Conservation (phyloP, 257 asterid genomes). For the Lavandula angustifolia region DNA sequence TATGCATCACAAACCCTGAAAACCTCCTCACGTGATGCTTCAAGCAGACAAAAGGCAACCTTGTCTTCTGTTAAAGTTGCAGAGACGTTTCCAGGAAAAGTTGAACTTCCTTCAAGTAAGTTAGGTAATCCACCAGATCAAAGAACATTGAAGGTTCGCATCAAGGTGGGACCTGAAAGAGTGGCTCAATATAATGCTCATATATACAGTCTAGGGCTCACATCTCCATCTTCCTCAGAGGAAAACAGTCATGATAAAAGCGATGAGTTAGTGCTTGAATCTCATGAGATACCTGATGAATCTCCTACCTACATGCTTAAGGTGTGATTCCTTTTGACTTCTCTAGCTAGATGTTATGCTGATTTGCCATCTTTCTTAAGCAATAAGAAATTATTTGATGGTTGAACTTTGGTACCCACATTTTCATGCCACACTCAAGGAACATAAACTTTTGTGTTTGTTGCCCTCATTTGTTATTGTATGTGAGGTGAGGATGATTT, state of each 20-base stretch:
- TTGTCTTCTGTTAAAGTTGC: constrained; percentile 45
- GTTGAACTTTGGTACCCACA: constrained; percentile 4
- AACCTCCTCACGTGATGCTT: constrained; percentile 41
- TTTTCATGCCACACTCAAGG: constrained; percentile 1
- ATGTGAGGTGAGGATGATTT: constrained; percentile 13
- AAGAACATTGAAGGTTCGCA: constrained; percentile 65
- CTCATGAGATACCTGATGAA: constrained; percentile 45
- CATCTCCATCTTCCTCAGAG: constrained; percentile 78
- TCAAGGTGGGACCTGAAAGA: constrained; percentile 71
- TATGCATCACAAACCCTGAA: constrained; percentile 39
- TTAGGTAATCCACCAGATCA: constrained; percentile 42
- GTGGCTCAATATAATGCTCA: constrained; percentile 64
- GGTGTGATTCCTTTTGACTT: constrained; percentile 45
- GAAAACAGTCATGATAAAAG: constrained; percentile 67
- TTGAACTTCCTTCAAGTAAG: constrained; percentile 48
- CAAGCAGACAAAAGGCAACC: constrained; percentile 41
- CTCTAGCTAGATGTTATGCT: constrained; percentile 5
- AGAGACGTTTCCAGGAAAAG: constrained; percentile 45
- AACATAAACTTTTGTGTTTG: background rate
- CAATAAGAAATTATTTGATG: constrained; percentile 15
- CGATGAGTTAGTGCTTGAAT: constrained; percentile 47
- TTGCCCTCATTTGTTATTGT: background rate
- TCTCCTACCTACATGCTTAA: constrained; percentile 62
- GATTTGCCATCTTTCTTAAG: constrained; percentile 12
- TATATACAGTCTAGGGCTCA: constrained; percentile 75